phyloP scores from a whole-genome alignment of 805 yeast genomes.

The Schwanniomyces yamadae region DNA sequence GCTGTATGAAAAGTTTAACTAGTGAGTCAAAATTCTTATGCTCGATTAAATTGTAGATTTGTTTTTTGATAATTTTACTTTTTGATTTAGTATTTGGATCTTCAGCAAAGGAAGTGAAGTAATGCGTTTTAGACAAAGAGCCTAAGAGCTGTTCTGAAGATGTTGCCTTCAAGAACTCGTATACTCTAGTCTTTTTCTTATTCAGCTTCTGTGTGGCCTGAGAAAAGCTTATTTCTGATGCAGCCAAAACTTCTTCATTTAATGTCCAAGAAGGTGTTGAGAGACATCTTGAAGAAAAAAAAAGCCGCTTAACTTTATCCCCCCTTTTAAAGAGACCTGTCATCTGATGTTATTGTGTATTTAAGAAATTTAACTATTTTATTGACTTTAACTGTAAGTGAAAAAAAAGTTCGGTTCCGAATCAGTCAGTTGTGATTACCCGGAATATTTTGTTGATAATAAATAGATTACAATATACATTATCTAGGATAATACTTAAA shows the following conservation, averaged over 20 bases:
- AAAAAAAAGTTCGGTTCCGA: constrained; percentile 3
- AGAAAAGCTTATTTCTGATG: constrained; percentile 4
- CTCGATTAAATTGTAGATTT: constrained; percentile 15
- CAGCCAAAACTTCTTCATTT: constrained; percentile 9
- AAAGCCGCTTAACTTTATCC: neutral
- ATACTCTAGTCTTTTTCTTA: neutral
- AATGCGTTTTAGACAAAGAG: constrained; percentile 14
- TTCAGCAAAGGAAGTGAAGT: constrained; percentile 8
- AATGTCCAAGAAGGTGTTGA: constrained; percentile 12
- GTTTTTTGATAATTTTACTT: constrained; percentile 10
- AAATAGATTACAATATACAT: too few species aligned
- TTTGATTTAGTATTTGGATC: constrained; percentile 4
- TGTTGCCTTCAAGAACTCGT: neutral
- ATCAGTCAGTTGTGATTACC: too few species aligned
- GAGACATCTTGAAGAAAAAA: constrained; percentile 7
- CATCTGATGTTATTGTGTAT: neutral
- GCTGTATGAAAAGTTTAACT: constrained; percentile 14
- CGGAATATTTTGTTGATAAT: too few species aligned
- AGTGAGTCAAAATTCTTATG: constrained; percentile 13
- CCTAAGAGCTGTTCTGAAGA: constrained; percentile 9
- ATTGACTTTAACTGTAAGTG: too few species aligned
- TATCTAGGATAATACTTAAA: too few species aligned
- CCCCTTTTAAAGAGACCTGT: constrained; percentile 4
- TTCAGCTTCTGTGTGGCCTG: too few species aligned
- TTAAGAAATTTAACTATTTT: too few species aligned